Evolutionary conservation across 495 filamentous ascomycete genomes (phyloP).

Genomic region (Talaromyces thailandensis): DNA sequence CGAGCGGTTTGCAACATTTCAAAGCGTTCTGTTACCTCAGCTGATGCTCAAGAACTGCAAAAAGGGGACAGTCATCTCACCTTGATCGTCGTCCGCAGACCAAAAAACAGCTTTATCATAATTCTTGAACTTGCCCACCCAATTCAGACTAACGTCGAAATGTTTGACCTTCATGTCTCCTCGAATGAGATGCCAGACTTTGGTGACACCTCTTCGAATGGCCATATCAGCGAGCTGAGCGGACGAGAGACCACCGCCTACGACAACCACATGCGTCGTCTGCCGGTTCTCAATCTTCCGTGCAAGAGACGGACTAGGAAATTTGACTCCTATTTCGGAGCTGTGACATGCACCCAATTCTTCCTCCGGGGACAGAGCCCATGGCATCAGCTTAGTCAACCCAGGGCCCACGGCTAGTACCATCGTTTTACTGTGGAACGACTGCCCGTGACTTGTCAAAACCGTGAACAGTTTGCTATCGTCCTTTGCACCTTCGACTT

Average conservation of each 20-base stretch:
- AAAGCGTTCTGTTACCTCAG: conserved; percentile 38
- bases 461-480: conserved; percentile 42
- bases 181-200: conserved; percentile 50
- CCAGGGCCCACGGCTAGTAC: conserved; percentile 51
- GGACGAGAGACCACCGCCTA: conserved; percentile 54
- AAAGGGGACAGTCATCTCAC: conserved; percentile 9
- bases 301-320: conserved; percentile 36
- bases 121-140: conserved; percentile 63
- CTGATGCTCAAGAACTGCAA: background rate
- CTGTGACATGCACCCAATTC: conserved; percentile 43
- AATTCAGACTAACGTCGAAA: conserved; percentile 53
- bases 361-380: conserved; percentile 25
- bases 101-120: conserved; percentile 54
- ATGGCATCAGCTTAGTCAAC: conserved; percentile 42
- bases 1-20: conserved; percentile 47
- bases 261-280: conserved; percentile 44
- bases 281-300: conserved; percentile 36
- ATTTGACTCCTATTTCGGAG: conserved; percentile 37
- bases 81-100: conserved; percentile 48
- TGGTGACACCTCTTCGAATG: conserved; percentile 40
- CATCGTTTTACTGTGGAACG: conserved; percentile 40
- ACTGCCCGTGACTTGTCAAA: conserved; percentile 30
- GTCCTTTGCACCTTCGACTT: conserved; percentile 2
- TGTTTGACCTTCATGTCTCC: conserved; percentile 52
- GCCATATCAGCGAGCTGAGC: conserved; percentile 52